Base-by-base conservation (phyloP, 176 grass and related monocot species). In the Aechmea fasciata region DNA sequence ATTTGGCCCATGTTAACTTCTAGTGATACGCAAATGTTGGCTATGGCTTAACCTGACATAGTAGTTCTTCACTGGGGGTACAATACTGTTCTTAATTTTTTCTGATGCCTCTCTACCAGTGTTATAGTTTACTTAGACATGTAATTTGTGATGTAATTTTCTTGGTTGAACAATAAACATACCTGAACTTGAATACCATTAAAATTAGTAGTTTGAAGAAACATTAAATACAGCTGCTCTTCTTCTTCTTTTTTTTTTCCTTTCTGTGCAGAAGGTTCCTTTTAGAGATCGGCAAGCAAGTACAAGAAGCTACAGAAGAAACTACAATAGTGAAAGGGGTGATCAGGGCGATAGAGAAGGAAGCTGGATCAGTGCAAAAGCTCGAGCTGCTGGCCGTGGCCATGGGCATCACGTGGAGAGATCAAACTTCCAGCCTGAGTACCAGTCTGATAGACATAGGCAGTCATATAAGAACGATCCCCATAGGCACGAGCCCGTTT, bases 251-350 rank as follows among this genome's bases (percentile, higher is more conserved):
- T 74, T 47, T 68, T 63, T 19, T 77, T 74, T 63, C 67, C 22
- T 71, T 14, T 57, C 19, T 26, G 48, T 52, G 47, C 75, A 91
- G 85, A 91, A 91, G 85, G 75, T 79, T 84, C 51, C 75, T 11
- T 91, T 66, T 67, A 89, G 76, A 78, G 83, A 83, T 14, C 71
- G 92, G 9, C 85, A 78, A 72, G 66, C 81, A 59, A 85, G 67
- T 65, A 76, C 80, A 66, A 96, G 92, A 82, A 89, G 85, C 83
- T 49, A 89, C 68, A 86, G 92, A 83, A 83, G 88, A 71, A 83
- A 76, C 69, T 84, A 86, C 71, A 85, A 72, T 23, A 71, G 80
- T 64, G 84, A 91, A 2, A 82, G 73, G 71, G 69, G 71, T 78
- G 83, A 87, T 64, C 74, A 80, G 73, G 64, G 62, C 65, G 83